A percentile compares a stretch with the other conserved stretches of the same genome.
phyloP scores from a whole-genome alignment of 352 stramenopile species.

The Phytophthora aleatoria region DNA sequence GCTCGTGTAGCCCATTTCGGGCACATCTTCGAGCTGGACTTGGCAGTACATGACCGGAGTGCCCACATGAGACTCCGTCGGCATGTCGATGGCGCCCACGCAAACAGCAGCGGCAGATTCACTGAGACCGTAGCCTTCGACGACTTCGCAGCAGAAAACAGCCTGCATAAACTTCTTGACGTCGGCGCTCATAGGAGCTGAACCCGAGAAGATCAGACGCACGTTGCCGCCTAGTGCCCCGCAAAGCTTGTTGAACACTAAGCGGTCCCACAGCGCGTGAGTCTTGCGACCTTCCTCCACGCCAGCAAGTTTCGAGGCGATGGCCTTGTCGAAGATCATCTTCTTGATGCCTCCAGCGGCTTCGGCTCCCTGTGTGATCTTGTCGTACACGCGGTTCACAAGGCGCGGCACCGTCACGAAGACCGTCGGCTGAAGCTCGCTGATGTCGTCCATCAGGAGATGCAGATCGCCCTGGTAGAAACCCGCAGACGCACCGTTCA shows the following conservation, averaged over 20 bases:
- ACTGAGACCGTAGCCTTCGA: conserved; percentile 95
- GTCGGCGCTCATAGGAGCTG: conserved; percentile 87
- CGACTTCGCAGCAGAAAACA: conserved; percentile 85
- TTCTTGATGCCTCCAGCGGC: conserved; percentile 43
- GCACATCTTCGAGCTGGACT: conserved; percentile 92
- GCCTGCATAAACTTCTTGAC: conserved; percentile 95
- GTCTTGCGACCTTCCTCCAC: conserved; percentile 41
- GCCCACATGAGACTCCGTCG: conserved; percentile 90
- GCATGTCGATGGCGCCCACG: conserved; percentile 52
- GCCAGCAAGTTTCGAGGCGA: conserved; percentile 42
- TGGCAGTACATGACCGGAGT: conserved; percentile 80
- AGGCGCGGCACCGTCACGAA: conserved; percentile 94
- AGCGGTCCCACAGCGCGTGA: conserved; percentile 86
- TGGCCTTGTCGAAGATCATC: conserved; percentile 49
- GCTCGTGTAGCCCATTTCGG: conserved; percentile 95
- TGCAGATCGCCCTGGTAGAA: conserved; percentile 84
- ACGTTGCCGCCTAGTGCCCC: conserved; percentile 85
- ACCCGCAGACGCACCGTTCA: conserved; percentile 78
- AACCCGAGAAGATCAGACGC: conserved; percentile 91
- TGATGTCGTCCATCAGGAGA: conserved; percentile 92
- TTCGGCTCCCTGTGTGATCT: conserved; percentile 73
- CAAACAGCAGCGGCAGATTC: conserved; percentile 89
- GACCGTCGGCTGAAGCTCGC: conserved; percentile 87
- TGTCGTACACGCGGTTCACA: conserved; percentile 96
- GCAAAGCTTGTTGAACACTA: conserved; percentile 95